A percentile compares a stretch with the other conserved stretches of the same genome.
These are phyloP conservation scores for Cystobasidiaceae sp. DNA, from an alignment of 1,284 basidiomycete genomes.

Conservation along the genomic window DNA sequence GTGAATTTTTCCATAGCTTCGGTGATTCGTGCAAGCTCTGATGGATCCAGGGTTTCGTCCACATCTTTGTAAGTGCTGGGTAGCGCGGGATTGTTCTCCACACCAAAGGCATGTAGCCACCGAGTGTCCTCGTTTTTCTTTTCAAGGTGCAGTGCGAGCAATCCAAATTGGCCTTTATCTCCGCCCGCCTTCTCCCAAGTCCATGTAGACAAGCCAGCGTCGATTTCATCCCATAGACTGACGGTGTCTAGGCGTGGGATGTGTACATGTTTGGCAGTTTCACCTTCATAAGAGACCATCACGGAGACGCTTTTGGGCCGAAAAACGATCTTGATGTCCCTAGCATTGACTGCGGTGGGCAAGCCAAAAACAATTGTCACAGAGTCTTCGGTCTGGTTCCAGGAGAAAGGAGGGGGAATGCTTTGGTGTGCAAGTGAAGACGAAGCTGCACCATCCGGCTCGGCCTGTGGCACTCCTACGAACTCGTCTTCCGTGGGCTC, in stretches of 20 bases:
- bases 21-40: slow-evolving; percentile 68
- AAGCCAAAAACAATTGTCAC: slow-evolving; percentile 77
- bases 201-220: slow-evolving; percentile 69
- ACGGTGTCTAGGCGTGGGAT: slow-evolving; percentile 40
- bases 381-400: slow-evolving; percentile 79
- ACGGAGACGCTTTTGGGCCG: slow-evolving; percentile 62
- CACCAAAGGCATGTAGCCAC: slow-evolving; percentile 77
- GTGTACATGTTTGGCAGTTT: slow-evolving; percentile 36
- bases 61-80: slow-evolving; percentile 58
- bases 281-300: slow-evolving; percentile 53
- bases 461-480: slow-evolving; percentile 41
- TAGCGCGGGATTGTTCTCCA: slow-evolving; percentile 34
- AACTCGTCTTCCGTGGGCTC: slow-evolving; percentile 36
- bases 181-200: slow-evolving; percentile 64
- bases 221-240: slow-evolving; percentile 69
- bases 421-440: background rate
- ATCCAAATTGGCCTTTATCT: slow-evolving; percentile 53
- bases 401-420: slow-evolving; percentile 67
- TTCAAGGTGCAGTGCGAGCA: slow-evolving; percentile 76
- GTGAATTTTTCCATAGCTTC: slow-evolving; percentile 83
- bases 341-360: slow-evolving; percentile 61
- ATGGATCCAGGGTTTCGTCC: slow-evolving; percentile 80
- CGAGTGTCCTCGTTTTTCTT: slow-evolving; percentile 71
- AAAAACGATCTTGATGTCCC: slow-evolving; percentile 63
- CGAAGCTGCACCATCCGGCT: background rate